Evolutionary conservation across 108 stramenopile genomes (phyloP).

Genomic region (Ochromonas danica): DNA sequence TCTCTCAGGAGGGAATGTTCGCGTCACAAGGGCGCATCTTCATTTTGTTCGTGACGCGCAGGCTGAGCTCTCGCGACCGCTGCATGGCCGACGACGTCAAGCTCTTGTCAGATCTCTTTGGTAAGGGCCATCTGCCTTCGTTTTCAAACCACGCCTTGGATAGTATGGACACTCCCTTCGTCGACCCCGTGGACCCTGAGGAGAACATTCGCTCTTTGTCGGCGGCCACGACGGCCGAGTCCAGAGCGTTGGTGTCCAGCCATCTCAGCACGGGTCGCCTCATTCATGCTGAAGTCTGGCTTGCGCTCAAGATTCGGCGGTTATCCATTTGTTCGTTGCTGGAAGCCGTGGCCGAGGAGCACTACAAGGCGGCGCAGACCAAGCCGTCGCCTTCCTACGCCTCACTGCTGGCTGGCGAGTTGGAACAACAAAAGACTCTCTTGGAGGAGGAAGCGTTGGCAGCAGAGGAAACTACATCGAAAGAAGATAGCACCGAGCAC

Average conservation of each 20-base stretch:
- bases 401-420: neutral
- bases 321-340: neutral
- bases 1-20: neutral
- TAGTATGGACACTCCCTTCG: neutral
- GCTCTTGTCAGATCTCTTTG: neutral
- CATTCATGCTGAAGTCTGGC: constrained; percentile 20
- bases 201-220: constrained; percentile 12
- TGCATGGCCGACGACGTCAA: neutral
- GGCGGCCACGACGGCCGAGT: neutral
- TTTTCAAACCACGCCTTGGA: constrained; percentile 6
- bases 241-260: neutral
- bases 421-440: constrained; percentile 1
- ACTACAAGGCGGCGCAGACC: neutral
- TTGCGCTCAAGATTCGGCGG: neutral
- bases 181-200: constrained; percentile 11
- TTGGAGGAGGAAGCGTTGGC: too few relatives aligned
- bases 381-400: neutral
- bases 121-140: neutral
- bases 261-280: neutral
- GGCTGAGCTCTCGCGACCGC: neutral
- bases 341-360: neutral
- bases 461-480: too few relatives aligned
- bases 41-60: neutral
- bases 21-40: neutral
- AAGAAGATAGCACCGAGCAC: too few relatives aligned